Base-by-base conservation (phyloP, 2,329 filamentous ascomycete species). In the Fusarium equiseti region DNA sequence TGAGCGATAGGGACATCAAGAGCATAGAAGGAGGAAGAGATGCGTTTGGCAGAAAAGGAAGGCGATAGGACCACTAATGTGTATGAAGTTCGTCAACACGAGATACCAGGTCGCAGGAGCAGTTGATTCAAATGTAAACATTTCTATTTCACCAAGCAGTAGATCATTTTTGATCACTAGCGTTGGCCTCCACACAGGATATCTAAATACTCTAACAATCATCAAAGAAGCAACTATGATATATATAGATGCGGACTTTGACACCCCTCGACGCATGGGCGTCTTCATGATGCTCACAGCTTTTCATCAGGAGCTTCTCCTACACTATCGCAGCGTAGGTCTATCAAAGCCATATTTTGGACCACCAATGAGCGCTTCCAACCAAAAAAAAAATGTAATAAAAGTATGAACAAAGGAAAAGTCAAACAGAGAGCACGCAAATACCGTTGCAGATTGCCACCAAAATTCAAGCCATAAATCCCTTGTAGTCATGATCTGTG, bases 1-100 rank as follows among this genome's bases (percentile, higher is more conserved):
- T 98, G 74, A 97, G 91, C 76, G 90, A 91, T 77, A 87, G 87
- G 74, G 95, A 98, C 80, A 87, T 98, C 10, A 85, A 83, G 72
- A 87, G 87, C 59, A 93, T 96, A 68, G 88, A 92, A 74, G 89
- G 90, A 1, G 81, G 81, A 49, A 81, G 79, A 46, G 82, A 80
- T 72, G 78, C 77, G 68, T 82, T 81, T 76, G 81, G 83, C 12
- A 76, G 82, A 72, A 80, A 78, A 55, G 78, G 79, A 68, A 75
- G 73, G 74, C 67, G 77, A 67, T 75, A 72, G 45, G 45, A 20
- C 48, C 40, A 35, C 38, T 35, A 8, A 6, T 16, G 3, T 32
- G 20, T 27, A 24, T 20, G 8, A n/a, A 18, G 31, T n/a, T 31
- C 31, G 6, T 29, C 12, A 18, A 22, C n/a, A 55, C 32, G 13